Percentiles rank a stretch among this genome's conserved stretches.
Conservation (phyloP, 208 protist genomes). For the Wallacemonas rigidus region DNA sequence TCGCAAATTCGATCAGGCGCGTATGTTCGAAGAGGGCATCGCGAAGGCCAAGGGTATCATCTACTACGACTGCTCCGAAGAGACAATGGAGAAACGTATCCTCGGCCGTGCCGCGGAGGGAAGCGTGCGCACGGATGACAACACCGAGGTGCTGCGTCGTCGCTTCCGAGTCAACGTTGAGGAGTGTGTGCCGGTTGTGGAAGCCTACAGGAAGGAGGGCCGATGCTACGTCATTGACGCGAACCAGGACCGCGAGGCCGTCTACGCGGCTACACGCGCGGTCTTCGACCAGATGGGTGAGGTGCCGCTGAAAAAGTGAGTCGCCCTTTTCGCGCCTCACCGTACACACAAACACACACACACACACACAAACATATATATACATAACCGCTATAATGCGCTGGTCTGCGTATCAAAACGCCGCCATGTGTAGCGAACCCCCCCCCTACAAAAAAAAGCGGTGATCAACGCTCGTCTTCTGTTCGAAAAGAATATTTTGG, state of each 20-base stretch:
- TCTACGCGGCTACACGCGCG: slow-evolving; percentile 59
- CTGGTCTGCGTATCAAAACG: no score
- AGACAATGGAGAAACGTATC: slow-evolving; percentile 74
- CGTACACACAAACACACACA: no score
- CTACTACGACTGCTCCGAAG: slow-evolving; percentile 82
- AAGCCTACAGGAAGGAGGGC: slow-evolving; percentile 63
- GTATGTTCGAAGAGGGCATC: slow-evolving; percentile 86
- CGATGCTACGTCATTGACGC: slow-evolving; percentile 72
- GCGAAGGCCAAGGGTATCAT: slow-evolving; percentile 62
- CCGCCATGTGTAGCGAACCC: no score
- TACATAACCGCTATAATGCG: no score
- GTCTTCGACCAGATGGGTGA: slow-evolving; percentile 61
- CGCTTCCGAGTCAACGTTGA: slow-evolving; percentile 82
- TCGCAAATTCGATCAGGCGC: slow-evolving; percentile 80
- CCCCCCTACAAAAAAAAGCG: no score
- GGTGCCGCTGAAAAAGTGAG: slow-evolving; percentile 23
- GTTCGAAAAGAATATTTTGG: no score
- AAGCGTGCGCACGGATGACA: slow-evolving; percentile 74
- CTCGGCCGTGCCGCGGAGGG: slow-evolving; percentile 38
- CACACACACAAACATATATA: no score
- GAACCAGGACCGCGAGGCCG: slow-evolving; percentile 59
- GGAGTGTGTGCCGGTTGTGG: slow-evolving; percentile 86
- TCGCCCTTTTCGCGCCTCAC: no score
- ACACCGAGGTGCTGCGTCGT: slow-evolving; percentile 59
- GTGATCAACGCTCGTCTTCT: no score